Percentiles rank a stretch among this genome's conserved stretches.
Evolutionary conservation across 176 grass and related monocot genomes (phyloP).

Genomic region (Triticum turgidum): DNA sequence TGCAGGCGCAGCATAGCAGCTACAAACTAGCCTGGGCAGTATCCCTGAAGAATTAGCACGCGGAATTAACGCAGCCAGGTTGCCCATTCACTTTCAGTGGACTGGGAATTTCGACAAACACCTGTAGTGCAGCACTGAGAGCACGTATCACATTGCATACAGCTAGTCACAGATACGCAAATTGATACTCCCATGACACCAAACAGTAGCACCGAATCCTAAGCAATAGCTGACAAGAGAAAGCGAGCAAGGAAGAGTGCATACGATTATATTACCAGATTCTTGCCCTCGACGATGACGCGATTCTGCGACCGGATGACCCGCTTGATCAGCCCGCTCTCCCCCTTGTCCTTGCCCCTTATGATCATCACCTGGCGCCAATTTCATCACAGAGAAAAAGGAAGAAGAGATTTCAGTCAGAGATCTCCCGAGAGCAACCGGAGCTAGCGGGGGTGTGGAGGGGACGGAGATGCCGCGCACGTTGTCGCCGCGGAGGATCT

Average conservation of each 20-base stretch:
- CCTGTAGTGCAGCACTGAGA: background rate
- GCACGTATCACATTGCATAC: background rate
- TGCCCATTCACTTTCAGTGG: background rate
- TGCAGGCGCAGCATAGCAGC: background rate
- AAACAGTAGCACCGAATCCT: background rate
- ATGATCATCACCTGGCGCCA: constrained; percentile 80
- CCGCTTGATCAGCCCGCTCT: constrained; percentile 77
- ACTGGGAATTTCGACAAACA: background rate
- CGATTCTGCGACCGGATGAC: constrained; percentile 93
- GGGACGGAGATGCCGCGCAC: constrained; percentile 26
- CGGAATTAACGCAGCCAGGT: background rate
- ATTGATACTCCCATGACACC: background rate
- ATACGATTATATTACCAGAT: constrained; percentile 50
- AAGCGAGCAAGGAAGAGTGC: background rate
- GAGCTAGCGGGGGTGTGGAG: background rate
- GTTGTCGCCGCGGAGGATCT: constrained; percentile 87
- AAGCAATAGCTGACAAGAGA: background rate
- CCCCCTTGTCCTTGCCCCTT: constrained; percentile 90
- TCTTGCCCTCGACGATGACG: constrained; percentile 93
- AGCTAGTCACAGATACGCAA: background rate
- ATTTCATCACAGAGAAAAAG: no score
- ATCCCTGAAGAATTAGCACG: background rate
- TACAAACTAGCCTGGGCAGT: background rate
- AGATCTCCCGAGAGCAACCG: background rate
- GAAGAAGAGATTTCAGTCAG: background rate